A percentile compares a stretch with the other conserved stretches of the same genome.
phyloP scores from a whole-genome alignment of 495 filamentous ascomycete genomes.

The Penicillium flavigenum region DNA sequence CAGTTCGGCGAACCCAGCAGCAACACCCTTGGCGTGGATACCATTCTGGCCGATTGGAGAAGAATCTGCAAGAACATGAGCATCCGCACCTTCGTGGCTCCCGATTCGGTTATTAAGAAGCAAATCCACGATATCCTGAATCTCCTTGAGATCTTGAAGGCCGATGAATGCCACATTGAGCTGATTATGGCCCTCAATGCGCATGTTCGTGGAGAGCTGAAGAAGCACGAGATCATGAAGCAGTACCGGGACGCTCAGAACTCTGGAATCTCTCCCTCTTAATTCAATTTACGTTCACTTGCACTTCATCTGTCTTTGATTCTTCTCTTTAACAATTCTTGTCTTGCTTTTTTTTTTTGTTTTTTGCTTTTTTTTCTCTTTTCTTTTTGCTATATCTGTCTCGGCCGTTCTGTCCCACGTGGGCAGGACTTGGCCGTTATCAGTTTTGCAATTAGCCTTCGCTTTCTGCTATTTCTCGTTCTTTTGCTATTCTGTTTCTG shows the following conservation, averaged over 20 bases:
- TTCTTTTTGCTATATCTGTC: neutral
- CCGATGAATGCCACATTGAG: neutral
- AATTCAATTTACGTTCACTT: neutral
- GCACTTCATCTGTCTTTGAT: neutral
- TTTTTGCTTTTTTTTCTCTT: neutral
- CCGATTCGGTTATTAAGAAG: neutral
- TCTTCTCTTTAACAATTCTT: neutral
- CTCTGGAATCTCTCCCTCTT: neutral
- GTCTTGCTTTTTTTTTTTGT: neutral
- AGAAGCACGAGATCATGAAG: neutral
- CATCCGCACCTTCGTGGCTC: constrained; percentile 40
- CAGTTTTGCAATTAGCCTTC: neutral
- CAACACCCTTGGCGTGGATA: constrained; percentile 31
- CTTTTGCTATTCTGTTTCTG: neutral
- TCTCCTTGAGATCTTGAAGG: neutral
- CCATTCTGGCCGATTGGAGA: constrained; percentile 54
- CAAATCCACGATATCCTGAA: neutral
- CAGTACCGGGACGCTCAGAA: neutral
- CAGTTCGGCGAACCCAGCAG: constrained; percentile 43
- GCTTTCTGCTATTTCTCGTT: neutral
- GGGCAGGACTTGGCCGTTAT: neutral
- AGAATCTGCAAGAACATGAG: constrained; percentile 50
- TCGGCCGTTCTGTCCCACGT: too few species aligned
- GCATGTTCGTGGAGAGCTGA: neutral
- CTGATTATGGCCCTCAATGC: neutral